These are phyloP conservation scores for Mycena vulgaris DNA, from an alignment of 768 basidiomycete genomes.

Conservation along the genomic window DNA sequence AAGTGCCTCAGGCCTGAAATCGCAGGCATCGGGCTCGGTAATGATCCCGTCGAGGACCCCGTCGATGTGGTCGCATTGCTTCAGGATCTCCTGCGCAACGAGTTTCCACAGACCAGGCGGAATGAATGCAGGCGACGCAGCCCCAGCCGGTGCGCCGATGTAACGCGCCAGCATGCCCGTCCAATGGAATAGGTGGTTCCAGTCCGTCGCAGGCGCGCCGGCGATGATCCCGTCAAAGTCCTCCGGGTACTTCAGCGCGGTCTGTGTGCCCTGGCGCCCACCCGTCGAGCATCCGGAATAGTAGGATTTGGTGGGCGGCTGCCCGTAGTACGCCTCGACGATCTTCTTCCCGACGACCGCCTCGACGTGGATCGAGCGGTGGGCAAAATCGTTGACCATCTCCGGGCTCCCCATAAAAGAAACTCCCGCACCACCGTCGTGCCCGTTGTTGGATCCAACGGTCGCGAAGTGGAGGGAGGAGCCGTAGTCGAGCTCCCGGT, in stretches of 20 bases:
- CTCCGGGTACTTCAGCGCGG: constrained; percentile 41
- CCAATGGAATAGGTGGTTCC: constrained; percentile 28
- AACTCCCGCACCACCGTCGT: constrained; percentile 39
- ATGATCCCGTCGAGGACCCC: constrained; percentile 36
- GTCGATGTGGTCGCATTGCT: constrained; percentile 34
- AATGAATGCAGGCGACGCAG: constrained; percentile 28
- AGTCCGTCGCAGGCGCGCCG: constrained; percentile 43
- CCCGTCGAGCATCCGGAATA: constrained; percentile 47
- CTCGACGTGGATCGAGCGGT: constrained; percentile 42
- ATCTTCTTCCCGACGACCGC: constrained; percentile 44
- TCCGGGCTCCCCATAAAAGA: constrained; percentile 41
- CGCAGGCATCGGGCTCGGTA: constrained; percentile 34
- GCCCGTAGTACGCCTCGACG: constrained; percentile 42
- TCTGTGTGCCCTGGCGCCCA: constrained; percentile 44
- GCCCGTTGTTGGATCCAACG: constrained; percentile 43
- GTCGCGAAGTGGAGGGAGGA: constrained; percentile 41
- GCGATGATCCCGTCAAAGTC: constrained; percentile 48
- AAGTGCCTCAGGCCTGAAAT: constrained; percentile 39
- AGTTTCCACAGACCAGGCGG: constrained; percentile 36
- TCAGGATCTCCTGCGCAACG: constrained; percentile 23
- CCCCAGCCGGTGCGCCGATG: constrained; percentile 18
- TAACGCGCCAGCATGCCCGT: not conserved
- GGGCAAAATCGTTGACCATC: constrained; percentile 44
- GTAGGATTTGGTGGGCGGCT: constrained; percentile 39
- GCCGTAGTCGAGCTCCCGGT: constrained; percentile 36